These are phyloP conservation scores for Omphalotus guepiniiformis DNA, from an alignment of 768 basidiomycete genomes.

Conservation along the genomic window DNA sequence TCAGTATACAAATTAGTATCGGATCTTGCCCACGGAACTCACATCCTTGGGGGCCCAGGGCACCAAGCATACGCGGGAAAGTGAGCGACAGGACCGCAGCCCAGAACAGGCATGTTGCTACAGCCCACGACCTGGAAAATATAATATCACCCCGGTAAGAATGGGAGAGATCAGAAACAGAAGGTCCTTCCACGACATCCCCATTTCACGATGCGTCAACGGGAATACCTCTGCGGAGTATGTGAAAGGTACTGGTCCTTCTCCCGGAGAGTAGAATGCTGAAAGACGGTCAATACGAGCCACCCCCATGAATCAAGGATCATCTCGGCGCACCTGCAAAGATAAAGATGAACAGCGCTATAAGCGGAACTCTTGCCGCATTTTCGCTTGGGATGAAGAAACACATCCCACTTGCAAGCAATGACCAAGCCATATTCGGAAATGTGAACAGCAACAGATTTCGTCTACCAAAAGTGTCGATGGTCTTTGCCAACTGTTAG, in stretches of 20 bases:
- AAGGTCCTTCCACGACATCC: slow-evolving; percentile 27
- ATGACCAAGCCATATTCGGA: slow-evolving; percentile 74
- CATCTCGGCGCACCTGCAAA: slow-evolving; percentile 19
- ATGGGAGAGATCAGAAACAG: neutral
- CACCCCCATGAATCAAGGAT: no score
- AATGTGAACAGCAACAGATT: slow-evolving; percentile 73
- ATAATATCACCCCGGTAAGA: no score
- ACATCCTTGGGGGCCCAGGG: slow-evolving; percentile 24
- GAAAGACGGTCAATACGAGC: neutral
- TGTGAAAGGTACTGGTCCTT: slow-evolving; percentile 87
- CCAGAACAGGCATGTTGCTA: slow-evolving; percentile 48
- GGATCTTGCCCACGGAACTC: neutral
- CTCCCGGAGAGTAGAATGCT: slow-evolving; percentile 77
- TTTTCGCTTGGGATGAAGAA: slow-evolving; percentile 44
- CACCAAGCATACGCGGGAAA: slow-evolving; percentile 53
- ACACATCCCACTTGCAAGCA: slow-evolving; percentile 72
- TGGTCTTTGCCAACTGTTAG: slow-evolving; percentile 35
- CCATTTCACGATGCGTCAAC: slow-evolving; percentile 70
- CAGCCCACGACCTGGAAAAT: slow-evolving; percentile 58
- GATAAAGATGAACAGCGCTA: slow-evolving; percentile 34
- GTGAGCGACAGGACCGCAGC: slow-evolving; percentile 52
- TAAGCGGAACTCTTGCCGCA: slow-evolving; percentile 35
- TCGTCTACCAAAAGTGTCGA: slow-evolving; percentile 77
- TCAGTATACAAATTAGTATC: neutral
- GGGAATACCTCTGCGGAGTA: slow-evolving; percentile 94